phyloP scores from a whole-genome alignment of 148 eudicot species.

The Linanthus parryae region DNA sequence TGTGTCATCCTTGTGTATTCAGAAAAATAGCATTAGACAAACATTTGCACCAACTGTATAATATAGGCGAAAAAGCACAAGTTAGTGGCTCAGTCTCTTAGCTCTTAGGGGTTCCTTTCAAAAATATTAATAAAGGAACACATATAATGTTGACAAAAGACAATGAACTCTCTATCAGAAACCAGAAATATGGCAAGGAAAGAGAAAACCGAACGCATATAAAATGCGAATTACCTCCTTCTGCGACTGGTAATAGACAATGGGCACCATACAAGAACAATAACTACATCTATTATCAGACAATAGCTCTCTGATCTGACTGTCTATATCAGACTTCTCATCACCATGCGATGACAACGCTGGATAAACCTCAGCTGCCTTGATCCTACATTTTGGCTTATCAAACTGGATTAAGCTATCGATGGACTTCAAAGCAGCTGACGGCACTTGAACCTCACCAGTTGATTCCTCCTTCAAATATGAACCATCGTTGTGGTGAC shows the following conservation, averaged over 20 bases:
- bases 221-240: constrained; percentile 70
- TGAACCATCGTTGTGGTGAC: constrained; percentile 36
- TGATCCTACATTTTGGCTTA: constrained; percentile 68
- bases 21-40: no score
- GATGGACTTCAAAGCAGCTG: constrained; percentile 71
- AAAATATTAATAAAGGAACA: no score
- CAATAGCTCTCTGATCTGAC: constrained; percentile 59
- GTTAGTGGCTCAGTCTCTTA: no score
- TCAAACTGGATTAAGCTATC: constrained; percentile 87
- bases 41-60: no score
- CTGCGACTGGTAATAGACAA: constrained; percentile 64
- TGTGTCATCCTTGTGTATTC: no score
- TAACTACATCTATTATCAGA: constrained; percentile 60
- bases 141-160: no score
- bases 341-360: constrained; percentile 33
- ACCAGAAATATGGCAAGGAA: no score
- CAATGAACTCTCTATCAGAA: no score
- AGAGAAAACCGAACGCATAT: no score
- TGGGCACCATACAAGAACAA: constrained; percentile 57
- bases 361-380: constrained; percentile 51
- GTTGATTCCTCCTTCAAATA: constrained; percentile 61
- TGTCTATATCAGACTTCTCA: constrained; percentile 58
- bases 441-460: constrained; percentile 85
- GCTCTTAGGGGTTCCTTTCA: no score
- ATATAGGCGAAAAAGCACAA: no score